phyloP scores from a whole-genome alignment of 768 basidiomycete genomes.

The Trametes gibbosa region DNA sequence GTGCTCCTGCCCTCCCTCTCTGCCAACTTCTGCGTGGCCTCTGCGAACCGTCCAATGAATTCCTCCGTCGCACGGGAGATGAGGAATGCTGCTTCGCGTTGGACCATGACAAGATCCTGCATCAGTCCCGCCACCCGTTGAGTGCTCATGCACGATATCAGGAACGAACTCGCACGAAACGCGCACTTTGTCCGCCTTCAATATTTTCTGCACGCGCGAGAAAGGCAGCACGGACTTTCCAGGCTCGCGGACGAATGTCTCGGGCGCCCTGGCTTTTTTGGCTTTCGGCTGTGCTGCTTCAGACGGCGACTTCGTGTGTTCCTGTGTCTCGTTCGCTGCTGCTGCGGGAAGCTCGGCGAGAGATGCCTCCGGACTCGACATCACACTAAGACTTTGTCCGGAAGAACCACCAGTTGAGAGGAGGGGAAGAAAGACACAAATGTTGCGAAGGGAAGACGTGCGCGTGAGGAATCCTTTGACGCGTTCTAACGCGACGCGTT shows the following conservation, averaged over 20 bases:
- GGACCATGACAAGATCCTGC: constrained; percentile 74
- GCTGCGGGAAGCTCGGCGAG: not conserved
- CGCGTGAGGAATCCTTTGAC: too few relatives aligned
- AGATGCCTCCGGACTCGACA: not conserved
- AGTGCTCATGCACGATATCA: too few relatives aligned
- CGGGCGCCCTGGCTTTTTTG: constrained; percentile 4
- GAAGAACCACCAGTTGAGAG: too few relatives aligned
- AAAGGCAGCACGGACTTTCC: constrained; percentile 79
- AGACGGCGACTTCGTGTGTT: not conserved
- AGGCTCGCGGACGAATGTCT: constrained; percentile 30
- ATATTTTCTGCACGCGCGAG: constrained; percentile 76
- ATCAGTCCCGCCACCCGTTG: not conserved
- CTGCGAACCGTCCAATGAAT: constrained; percentile 73
- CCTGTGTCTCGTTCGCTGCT: not conserved
- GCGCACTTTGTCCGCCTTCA: constrained; percentile 79
- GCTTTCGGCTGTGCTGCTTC: constrained; percentile 6
- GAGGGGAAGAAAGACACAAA: too few relatives aligned
- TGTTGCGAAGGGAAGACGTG: too few relatives aligned
- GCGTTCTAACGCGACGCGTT: too few relatives aligned
- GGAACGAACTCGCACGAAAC: too few relatives aligned
- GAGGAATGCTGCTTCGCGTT: constrained; percentile 74
- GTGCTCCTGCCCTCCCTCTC: constrained; percentile 69
- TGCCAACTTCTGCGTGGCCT: constrained; percentile 70
- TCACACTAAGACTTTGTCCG: too few relatives aligned
- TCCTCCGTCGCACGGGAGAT: constrained; percentile 86